Evolutionary conservation across 176 grass and related monocot species (phyloP).

Genomic region (Pharus latifolius): DNA sequence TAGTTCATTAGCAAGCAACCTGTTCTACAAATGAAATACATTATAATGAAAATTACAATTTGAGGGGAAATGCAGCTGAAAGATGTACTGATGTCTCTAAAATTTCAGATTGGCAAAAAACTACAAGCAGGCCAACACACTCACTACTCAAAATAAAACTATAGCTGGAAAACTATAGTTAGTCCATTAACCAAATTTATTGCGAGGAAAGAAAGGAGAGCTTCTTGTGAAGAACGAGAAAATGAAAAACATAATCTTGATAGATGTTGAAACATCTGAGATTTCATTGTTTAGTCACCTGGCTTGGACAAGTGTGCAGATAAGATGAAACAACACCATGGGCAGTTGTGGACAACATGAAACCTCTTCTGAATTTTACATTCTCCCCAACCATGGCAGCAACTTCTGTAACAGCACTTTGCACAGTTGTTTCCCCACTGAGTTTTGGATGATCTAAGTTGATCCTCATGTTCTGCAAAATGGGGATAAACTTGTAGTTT

Average conservation of each 20-base stretch:
- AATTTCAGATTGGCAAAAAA: background rate
- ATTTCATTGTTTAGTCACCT: slow-evolving; percentile 26
- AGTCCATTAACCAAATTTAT: too few relatives aligned
- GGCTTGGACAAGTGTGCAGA: slow-evolving; percentile 71
- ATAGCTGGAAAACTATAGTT: background rate
- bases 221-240: too few relatives aligned
- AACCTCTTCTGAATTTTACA: slow-evolving; percentile 84
- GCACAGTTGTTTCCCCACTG: slow-evolving; percentile 74
- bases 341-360: slow-evolving; percentile 50
- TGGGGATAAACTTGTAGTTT: slow-evolving; percentile 19
- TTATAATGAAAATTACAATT: background rate
- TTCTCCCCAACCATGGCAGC: slow-evolving; percentile 99
- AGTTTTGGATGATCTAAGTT: slow-evolving; percentile 86
- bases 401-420: slow-evolving; percentile 82
- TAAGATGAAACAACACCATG: slow-evolving; percentile 75
- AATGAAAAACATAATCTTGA: background rate
- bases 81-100: background rate
- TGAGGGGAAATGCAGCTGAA: background rate
- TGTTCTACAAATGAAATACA: too few relatives aligned
- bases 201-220: too few relatives aligned
- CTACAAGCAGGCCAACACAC: background rate
- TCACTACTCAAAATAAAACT: background rate
- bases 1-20: background rate
- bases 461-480: slow-evolving; percentile 57
- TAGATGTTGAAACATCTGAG: background rate